Evolutionary conservation across 345 rosid species (phyloP), one percentile per base, ranked within the genome.

Genomic region (Euclidium syriacum): DNA sequence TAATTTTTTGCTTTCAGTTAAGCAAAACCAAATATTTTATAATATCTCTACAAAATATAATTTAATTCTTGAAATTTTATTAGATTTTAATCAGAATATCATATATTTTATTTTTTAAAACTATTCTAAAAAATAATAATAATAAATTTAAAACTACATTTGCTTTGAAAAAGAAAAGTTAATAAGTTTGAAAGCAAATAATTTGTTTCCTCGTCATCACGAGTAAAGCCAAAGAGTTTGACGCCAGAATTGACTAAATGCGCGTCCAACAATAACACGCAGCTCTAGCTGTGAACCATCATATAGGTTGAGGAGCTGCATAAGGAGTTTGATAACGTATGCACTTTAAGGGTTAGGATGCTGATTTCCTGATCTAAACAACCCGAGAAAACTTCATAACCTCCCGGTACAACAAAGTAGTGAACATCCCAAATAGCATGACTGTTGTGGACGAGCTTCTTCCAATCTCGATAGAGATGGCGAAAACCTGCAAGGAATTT

Each of bases 351-450:
- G 58, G 78, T 81, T 10, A 62, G 83, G 41, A 79, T 81, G 83
- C 78, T 81, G 6, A 77, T 77, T 16, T 79, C 83, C 9, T 3
- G 83, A 81, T 66, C 80, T 79, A 7, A 77, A 57, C 67, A 79
- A 79, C 62, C 80, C 80, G 1, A 58, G 81, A 14, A n/a, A 79
- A 81, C 77, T 77, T 81, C 67, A 77, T 75, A 18, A 70, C 80
- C 12, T 49, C 66, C 4, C 75, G 73, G 15, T 79, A 79, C 71
- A 61, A 58, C 72, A 79, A 81, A 53, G 81, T 81, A 40, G 81
- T 79, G 32, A 67, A 81, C 74, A 81, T 81, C 41, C 80, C 81
- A 20, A 81, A 77, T 48, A 81, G 83, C 79, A 79, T 81, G 85
- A 78, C 85, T 4, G 80, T 79, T 59, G 68, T 81, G 24, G 81